Percentiles rank a stretch among this genome's conserved stretches.
Evolutionary conservation across 768 basidiomycete genomes (phyloP).

Genomic region (Kwoniella sp.): DNA sequence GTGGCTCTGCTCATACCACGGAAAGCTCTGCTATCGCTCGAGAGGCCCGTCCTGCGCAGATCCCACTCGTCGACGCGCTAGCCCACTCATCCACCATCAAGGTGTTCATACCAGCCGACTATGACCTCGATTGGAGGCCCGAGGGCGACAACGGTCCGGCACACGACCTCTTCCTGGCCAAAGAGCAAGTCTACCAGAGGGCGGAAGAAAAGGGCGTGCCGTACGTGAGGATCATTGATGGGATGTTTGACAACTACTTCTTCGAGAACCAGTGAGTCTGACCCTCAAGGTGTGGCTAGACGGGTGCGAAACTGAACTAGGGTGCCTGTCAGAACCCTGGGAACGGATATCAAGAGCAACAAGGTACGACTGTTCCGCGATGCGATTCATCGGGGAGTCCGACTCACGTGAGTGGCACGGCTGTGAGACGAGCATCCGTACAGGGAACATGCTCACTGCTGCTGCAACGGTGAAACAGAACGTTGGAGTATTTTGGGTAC

Average conservation of each 20-base stretch:
- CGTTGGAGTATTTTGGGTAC: slow-evolving; percentile 3
- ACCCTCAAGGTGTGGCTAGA: background rate
- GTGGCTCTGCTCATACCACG: background rate
- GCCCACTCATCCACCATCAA: background rate
- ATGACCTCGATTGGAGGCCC: slow-evolving; percentile 10
- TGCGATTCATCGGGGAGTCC: background rate
- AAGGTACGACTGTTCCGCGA: slow-evolving; percentile 6
- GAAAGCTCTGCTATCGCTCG: background rate
- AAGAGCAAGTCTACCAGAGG: slow-evolving; percentile 1
- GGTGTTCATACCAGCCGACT: slow-evolving; percentile 15
- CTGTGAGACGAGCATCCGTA: too few species aligned
- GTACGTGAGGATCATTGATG: background rate
- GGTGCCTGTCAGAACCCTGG: slow-evolving; percentile 3
- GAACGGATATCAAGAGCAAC: slow-evolving; percentile 15
- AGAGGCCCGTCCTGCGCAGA: background rate
- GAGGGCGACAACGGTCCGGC: slow-evolving; percentile 1
- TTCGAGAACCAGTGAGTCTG: slow-evolving; percentile 13
- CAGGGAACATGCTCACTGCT: too few species aligned
- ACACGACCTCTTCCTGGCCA: background rate
- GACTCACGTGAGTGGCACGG: slow-evolving; percentile 8
- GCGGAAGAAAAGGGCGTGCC: slow-evolving; percentile 4
- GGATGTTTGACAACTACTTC: slow-evolving; percentile 7
- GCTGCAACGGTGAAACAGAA: background rate
- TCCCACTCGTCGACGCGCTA: background rate
- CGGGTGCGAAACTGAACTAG: background rate